phyloP scores from a whole-genome alignment of 2,329 filamentous ascomycete species.

The Botrytis sinoallii region DNA sequence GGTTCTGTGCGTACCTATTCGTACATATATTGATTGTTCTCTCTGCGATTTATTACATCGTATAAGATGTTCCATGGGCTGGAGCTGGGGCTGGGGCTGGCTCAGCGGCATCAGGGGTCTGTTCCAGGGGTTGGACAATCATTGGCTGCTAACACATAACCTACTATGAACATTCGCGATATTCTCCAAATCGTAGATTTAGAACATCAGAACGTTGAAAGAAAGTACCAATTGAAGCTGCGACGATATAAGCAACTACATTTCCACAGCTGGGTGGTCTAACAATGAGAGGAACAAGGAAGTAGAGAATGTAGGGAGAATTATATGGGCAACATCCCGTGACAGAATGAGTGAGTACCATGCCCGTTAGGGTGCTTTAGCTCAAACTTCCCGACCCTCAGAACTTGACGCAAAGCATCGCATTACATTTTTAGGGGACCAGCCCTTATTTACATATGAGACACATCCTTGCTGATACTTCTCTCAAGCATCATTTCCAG shows the following conservation, averaged over 20 bases:
- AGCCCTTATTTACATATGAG: background rate
- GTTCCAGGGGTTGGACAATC: background rate
- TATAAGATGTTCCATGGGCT: background rate
- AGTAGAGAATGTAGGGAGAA: constrained; percentile 8
- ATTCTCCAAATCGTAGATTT: constrained; percentile 9
- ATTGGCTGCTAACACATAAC: constrained; percentile 4
- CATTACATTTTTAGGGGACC: background rate
- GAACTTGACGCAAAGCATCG: constrained; percentile 6
- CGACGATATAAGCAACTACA: background rate
- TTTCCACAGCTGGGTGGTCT: background rate
- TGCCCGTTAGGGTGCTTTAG: constrained; percentile 7
- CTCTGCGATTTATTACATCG: background rate
- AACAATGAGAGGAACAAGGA: constrained; percentile 1
- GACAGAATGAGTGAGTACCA: constrained; percentile 20
- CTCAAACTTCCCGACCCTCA: constrained; percentile 14
- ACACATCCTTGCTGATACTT: constrained; percentile 30
- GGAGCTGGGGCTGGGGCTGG: background rate
- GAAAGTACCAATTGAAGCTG: background rate
- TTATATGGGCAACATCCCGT: constrained; percentile 10
- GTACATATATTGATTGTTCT: background rate
- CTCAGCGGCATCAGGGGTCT: constrained; percentile 3
- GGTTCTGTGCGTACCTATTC: background rate
- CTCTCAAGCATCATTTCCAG: constrained; percentile 31
- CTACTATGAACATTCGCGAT: constrained; percentile 13
- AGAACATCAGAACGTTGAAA: background rate